Conservation (phyloP, 2,329 filamentous ascomycete species). For the Botrytis porri region DNA sequence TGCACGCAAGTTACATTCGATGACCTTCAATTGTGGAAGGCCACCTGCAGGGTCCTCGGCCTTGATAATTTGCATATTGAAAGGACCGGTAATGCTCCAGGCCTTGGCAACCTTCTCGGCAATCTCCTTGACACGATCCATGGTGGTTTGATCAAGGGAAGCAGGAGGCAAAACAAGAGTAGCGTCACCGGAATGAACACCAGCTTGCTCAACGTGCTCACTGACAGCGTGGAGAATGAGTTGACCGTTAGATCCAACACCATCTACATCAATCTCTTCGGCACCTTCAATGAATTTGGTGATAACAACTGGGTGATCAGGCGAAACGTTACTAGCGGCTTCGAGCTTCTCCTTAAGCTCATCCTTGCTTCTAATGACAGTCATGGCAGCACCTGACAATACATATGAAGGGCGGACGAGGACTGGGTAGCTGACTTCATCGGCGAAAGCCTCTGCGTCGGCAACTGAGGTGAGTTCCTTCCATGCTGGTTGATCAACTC, state of each 20-base stretch:
- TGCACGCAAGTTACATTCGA: slow-evolving; percentile 96
- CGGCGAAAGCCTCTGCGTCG: slow-evolving; percentile 83
- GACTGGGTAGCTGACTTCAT: slow-evolving; percentile 86
- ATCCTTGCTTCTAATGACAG: slow-evolving; percentile 81
- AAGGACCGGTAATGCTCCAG: slow-evolving; percentile 95
- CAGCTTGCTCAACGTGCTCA: slow-evolving; percentile 95
- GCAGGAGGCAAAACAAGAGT: slow-evolving; percentile 88
- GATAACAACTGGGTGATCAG: slow-evolving; percentile 96
- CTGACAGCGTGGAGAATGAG: slow-evolving; percentile 88
- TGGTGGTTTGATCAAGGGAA: slow-evolving; percentile 71
- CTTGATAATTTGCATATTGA: slow-evolving; percentile 99
- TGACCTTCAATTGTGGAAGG: slow-evolving; percentile 82
- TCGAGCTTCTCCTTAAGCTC: slow-evolving; percentile 94
- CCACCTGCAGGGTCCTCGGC: slow-evolving; percentile 73
- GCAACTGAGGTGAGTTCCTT: slow-evolving; percentile 90
- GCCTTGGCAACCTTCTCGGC: slow-evolving; percentile 94
- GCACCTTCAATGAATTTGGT: slow-evolving; percentile 98
- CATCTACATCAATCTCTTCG: slow-evolving; percentile 94
- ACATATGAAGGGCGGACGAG: slow-evolving; percentile 94
- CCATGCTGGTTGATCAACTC: slow-evolving; percentile 95
- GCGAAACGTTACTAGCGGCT: slow-evolving; percentile 84
- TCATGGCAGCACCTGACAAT: slow-evolving; percentile 97
- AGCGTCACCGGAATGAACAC: slow-evolving; percentile 96
- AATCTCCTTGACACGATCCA: slow-evolving; percentile 90
- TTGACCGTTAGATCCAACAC: slow-evolving; percentile 81